Conservation (phyloP, 257 asterid species). For the Solanum paucissectum region DNA sequence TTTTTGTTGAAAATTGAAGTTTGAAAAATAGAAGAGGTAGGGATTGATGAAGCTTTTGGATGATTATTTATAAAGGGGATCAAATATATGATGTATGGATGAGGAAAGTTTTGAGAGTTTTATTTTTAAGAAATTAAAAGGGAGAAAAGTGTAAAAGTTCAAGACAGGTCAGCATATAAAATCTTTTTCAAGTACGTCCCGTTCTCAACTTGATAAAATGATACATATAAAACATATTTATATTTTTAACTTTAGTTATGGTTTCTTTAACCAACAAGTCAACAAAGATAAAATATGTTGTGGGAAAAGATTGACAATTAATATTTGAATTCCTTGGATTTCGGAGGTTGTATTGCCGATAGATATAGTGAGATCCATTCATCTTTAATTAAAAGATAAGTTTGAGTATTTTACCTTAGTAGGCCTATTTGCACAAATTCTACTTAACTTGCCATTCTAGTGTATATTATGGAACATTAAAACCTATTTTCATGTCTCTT, state of each 20-base stretch:
- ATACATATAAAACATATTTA: not conserved
- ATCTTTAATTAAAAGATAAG: not conserved
- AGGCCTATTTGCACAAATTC: not conserved
- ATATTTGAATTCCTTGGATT: not conserved
- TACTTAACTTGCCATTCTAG: not conserved
- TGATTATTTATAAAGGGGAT: conserved; percentile 33
- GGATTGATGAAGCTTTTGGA: conserved; percentile 21
- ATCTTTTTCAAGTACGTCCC: not conserved
- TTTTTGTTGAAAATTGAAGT: not conserved
- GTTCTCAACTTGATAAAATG: not conserved
- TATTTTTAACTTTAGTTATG: not conserved
- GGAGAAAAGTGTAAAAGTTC: conserved; percentile 42
- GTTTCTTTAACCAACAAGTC: not conserved
- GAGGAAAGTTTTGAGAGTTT: conserved; percentile 34
- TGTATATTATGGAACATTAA: not conserved
- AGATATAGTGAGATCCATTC: not conserved
- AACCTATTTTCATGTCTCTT: not conserved
- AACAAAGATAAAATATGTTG: not conserved
- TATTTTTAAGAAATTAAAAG: conserved; percentile 6
- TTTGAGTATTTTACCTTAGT: not conserved
- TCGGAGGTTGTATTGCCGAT: not conserved
- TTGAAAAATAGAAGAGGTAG: conserved; percentile 4
- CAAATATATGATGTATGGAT: conserved; percentile 9
- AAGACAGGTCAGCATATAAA: conserved; percentile 13
- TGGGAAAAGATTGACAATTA: not conserved